Conservation (phyloP, 2,329 filamentous ascomycete genomes). For the Ophiosphaerella korrae region DNA sequence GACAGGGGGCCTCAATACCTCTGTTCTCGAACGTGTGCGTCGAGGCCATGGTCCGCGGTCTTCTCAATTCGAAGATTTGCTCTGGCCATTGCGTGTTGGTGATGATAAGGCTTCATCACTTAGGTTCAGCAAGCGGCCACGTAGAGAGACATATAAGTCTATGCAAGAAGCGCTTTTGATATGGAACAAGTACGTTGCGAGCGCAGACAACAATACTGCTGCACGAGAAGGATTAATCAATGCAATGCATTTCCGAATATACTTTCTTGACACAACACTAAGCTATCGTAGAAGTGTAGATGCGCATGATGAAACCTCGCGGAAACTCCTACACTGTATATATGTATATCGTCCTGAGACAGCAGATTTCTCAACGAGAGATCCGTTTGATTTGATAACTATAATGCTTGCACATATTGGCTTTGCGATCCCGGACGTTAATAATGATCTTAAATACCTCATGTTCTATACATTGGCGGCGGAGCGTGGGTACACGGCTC, state of each 20-base stretch:
- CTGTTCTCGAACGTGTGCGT: slow-evolving; percentile 18
- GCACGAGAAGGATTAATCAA: slow-evolving; percentile 9
- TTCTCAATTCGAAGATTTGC: slow-evolving; percentile 20
- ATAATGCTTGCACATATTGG: slow-evolving; percentile 25
- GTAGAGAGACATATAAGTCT: slow-evolving; percentile 18
- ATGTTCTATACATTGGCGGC: slow-evolving; percentile 16
- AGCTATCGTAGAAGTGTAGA: neutral
- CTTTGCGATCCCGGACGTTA: slow-evolving; percentile 18
- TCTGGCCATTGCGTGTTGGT: slow-evolving; percentile 15
- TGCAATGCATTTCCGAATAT: slow-evolving; percentile 12
- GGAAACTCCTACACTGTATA: slow-evolving; percentile 16
- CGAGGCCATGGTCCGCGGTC: slow-evolving; percentile 16
- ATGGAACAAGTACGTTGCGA: slow-evolving; percentile 22
- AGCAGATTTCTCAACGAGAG: slow-evolving; percentile 14
- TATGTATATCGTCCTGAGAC: slow-evolving; percentile 26
- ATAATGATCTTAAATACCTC: slow-evolving; percentile 19
- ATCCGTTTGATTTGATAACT: slow-evolving; percentile 16
- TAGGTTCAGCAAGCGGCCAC: neutral
- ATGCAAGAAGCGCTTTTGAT: slow-evolving; percentile 16
- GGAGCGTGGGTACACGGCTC: slow-evolving; percentile 5
- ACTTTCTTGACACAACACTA: neutral
- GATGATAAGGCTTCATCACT: neutral
- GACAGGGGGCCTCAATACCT: slow-evolving; percentile 12
- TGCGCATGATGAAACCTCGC: neutral
- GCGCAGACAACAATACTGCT: neutral